phyloP scores from a whole-genome alignment of 257 asterid genomes.

The Haberlea rhodopensis region DNA sequence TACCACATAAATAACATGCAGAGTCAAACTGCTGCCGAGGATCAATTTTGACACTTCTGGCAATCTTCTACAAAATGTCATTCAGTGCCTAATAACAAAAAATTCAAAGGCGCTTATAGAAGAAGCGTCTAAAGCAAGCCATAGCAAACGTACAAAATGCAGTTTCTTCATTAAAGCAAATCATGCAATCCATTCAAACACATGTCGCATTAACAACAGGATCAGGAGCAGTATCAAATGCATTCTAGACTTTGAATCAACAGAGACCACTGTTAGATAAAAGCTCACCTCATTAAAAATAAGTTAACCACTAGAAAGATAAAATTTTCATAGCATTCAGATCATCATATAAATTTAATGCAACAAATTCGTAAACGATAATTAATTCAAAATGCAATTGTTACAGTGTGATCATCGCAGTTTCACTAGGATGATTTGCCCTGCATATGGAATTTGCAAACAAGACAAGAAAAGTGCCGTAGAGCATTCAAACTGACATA shows the following conservation, averaged over 20 bases:
- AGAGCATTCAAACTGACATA: no score
- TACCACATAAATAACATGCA: slow-evolving; percentile 43
- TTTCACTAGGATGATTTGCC: neutral
- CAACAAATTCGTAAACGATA: neutral
- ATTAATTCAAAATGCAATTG: neutral
- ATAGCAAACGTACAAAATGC: neutral
- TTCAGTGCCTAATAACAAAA: slow-evolving; percentile 30
- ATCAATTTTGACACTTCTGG: slow-evolving; percentile 32
- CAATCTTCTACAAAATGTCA: slow-evolving; percentile 31
- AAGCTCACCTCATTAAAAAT: neutral
- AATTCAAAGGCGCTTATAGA: slow-evolving; percentile 4
- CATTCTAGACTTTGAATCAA: neutral
- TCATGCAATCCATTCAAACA: neutral
- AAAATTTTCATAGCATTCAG: slow-evolving; percentile 4
- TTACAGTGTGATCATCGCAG: no score
- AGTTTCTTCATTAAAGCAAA: slow-evolving; percentile 6
- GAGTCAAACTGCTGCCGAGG: slow-evolving; percentile 37
- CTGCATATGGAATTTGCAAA: neutral
- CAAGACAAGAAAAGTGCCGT: neutral
- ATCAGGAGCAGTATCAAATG: neutral
- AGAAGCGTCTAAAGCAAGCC: slow-evolving; percentile 1
- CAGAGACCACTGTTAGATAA: neutral
- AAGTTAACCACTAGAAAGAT: neutral
- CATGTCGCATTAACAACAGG: neutral
- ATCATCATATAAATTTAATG: neutral